Percentiles rank a stretch among this genome's conserved stretches.
Evolutionary conservation across 305 asterid genomes (phyloP).

Genomic region (Ajuga reptans): DNA sequence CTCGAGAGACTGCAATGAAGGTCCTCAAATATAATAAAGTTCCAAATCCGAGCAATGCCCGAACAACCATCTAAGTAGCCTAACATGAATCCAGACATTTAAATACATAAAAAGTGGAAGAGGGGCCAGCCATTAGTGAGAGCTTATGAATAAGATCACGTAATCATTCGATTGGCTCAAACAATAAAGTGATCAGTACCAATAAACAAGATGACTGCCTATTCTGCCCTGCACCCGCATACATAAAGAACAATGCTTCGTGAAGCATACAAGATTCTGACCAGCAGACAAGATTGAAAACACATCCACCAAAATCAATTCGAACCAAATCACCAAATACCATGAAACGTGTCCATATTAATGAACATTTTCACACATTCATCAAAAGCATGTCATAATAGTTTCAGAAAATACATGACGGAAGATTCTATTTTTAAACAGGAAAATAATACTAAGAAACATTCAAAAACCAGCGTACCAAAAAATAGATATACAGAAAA

Average conservation of each 20-base stretch:
- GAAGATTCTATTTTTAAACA: neutral
- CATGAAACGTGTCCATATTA: neutral
- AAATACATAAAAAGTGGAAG: neutral
- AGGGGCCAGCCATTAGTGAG: neutral
- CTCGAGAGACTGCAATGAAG: slow-evolving; percentile 45
- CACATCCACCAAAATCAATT: neutral
- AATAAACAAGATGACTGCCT: neutral
- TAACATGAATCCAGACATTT: neutral
- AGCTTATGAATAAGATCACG: neutral
- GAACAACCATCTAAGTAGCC: neutral
- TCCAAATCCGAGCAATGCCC: neutral
- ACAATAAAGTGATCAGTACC: neutral
- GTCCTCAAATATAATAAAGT: slow-evolving; percentile 9
- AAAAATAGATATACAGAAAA: neutral
- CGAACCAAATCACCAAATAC: slow-evolving; percentile 2
- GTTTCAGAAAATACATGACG: neutral
- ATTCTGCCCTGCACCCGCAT: neutral
- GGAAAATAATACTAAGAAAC: neutral
- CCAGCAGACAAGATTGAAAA: neutral
- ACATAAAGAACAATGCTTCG: neutral
- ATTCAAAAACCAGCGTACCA: neutral
- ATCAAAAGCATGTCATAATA: neutral
- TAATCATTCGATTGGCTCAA: neutral
- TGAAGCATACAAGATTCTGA: neutral
- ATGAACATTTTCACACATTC: neutral